Evolutionary conservation across 768 basidiomycete species (phyloP).

Genomic region (Tulasnella sp.): DNA sequence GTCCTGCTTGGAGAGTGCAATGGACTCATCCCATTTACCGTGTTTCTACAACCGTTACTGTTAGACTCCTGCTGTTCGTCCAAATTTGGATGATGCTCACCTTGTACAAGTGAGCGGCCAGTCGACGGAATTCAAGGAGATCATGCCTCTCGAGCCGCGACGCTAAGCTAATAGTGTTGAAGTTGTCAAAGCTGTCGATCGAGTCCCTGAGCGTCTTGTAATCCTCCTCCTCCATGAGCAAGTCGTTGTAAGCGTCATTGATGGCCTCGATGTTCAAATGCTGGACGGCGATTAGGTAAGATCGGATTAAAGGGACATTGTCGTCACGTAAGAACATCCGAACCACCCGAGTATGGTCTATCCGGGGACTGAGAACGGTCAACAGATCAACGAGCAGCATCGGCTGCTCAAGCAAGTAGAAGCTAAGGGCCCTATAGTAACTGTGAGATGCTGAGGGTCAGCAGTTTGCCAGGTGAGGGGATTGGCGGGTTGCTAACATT

Average conservation of each 20-base stretch:
- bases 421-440: conserved; percentile 89
- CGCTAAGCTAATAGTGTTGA: conserved; percentile 82
- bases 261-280: conserved; percentile 92
- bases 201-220: conserved; percentile 96
- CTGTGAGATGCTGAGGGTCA: conserved; percentile 29
- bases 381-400: conserved; percentile 87
- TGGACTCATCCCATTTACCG: conserved; percentile 90
- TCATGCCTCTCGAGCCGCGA: conserved; percentile 79
- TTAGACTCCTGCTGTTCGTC: not conserved
- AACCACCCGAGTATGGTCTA: conserved; percentile 92
- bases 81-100: conserved; percentile 29
- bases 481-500: conserved; percentile 45
- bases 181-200: conserved; percentile 97
- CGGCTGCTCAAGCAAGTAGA: conserved; percentile 92
- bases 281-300: conserved; percentile 96
- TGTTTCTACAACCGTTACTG: conserved; percentile 64
- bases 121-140: conserved; percentile 85
- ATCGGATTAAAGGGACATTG: conserved; percentile 89
- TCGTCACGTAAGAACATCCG: conserved; percentile 79
- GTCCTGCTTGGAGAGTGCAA: conserved; percentile 89
- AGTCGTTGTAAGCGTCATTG: conserved; percentile 94
- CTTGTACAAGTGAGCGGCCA: conserved; percentile 95
- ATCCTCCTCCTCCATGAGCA: conserved; percentile 99
- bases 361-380: conserved; percentile 81
- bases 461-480: not conserved